These are phyloP conservation scores for Lachancea waltii DNA, from an alignment of 805 yeast species.

Conservation along the genomic window DNA sequence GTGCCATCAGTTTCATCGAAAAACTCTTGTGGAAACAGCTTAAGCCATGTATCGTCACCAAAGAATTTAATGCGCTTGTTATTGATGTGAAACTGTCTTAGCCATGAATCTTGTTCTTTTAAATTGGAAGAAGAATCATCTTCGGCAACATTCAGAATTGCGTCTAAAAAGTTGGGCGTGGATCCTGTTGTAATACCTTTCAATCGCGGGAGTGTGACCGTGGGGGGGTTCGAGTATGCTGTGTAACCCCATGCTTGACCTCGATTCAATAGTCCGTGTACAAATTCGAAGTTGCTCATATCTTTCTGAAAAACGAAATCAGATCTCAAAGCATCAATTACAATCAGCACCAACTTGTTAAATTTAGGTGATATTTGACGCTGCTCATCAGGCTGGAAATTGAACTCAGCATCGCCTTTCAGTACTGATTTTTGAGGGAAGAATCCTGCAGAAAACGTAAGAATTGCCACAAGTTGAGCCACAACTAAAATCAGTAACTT, in stretches of 20 bases:
- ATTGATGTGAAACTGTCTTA: constrained; percentile 49
- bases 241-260: constrained; percentile 85
- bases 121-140: constrained; percentile 67
- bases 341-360: constrained; percentile 67
- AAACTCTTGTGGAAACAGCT: constrained; percentile 62
- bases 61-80: constrained; percentile 59
- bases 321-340: constrained; percentile 87
- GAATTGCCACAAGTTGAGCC: constrained; percentile 47
- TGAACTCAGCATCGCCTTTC: constrained; percentile 47
- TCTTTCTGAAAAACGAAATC: constrained; percentile 70
- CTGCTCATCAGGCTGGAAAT: constrained; percentile 29
- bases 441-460: constrained; percentile 72
- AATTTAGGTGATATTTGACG: constrained; percentile 37
- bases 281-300: constrained; percentile 55
- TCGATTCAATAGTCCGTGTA: constrained; percentile 55
- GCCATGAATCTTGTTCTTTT: constrained; percentile 80
- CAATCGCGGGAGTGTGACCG: constrained; percentile 89
- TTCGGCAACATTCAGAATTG: constrained; percentile 88
- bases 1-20: constrained; percentile 78
- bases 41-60: constrained; percentile 98
- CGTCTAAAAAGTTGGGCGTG: constrained; percentile 89
- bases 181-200: constrained; percentile 94
- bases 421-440: constrained; percentile 83
- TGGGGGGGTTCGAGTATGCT: constrained; percentile 90
- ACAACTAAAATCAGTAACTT: constrained; percentile 11